Base-by-base conservation (phyloP, 1,139 yeast genomes). In the Kodamaea alishanica region DNA sequence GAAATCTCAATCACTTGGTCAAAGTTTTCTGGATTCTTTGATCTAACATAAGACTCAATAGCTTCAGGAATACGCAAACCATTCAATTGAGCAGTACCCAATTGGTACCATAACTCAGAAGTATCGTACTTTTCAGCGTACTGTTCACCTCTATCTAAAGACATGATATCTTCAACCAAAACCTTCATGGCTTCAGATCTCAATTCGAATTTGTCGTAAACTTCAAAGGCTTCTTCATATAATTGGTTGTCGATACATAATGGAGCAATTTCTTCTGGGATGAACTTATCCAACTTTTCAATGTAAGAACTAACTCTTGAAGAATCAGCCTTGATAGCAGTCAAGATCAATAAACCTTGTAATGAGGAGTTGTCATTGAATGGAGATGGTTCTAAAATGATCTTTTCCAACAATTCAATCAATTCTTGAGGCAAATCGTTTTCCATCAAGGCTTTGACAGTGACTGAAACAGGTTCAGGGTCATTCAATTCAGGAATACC, bases 371-470 rank as follows among this genome's bases (percentile, higher is more conserved):
- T 92, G 51, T 92, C 97, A 55, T 82, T 87, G 71, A 92, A 92
- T 51, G 97, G 95, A 49, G 97, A 89, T 41, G 97, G 97, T 65
- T 92, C 98, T 55, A 92, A 74, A 49, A 94, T 89, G 56, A 92
- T 92, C 73, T 92, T 92, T 65, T 92, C 98, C 54, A 92, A 74
- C 49, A 92, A 77, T 67, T 92, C 98, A 60, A 92, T 87, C 59
- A 92, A 79, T 66, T 94, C 98, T 49, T 80, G 77, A 35, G 96
- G 96, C 60, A 92, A 75, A 50, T 90, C 96, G 48, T 92, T 94
- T 50, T 85, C 89, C 97, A 94, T 89, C 61, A 92, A 90, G 1
- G 97, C 95, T 70, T 90, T 92, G 40, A 92, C 98, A 25, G 97
- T 92, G 50, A 92, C 73, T 7, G 97, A 89, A 47, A 92, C 88